A percentile compares a stretch with the other conserved stretches of the same genome.
Conservation (phyloP, 257 asterid species). For the Fraxinus americana region DNA sequence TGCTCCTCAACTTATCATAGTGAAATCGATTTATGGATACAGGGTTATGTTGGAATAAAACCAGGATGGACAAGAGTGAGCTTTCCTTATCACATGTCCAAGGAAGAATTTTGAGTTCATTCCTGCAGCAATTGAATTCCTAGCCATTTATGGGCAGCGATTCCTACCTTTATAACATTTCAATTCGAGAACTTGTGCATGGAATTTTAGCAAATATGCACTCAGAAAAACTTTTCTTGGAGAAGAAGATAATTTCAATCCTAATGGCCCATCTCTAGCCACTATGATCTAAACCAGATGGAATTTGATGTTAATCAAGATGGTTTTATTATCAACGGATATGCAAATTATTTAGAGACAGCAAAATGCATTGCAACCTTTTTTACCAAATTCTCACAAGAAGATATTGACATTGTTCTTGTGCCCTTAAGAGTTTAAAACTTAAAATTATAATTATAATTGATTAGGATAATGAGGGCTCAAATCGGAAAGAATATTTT, state of each 20-base stretch:
- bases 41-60: constrained; percentile 69
- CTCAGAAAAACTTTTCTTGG: constrained; percentile 9
- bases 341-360: constrained; percentile 45
- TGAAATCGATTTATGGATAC: background rate
- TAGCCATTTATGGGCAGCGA: constrained; percentile 62
- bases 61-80: constrained; percentile 83
- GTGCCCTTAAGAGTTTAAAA: constrained; percentile 44
- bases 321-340: constrained; percentile 20
- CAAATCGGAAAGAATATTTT: too few species aligned
- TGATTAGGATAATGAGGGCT: too few species aligned
- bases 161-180: constrained; percentile 52
- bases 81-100: constrained; percentile 70
- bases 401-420: constrained; percentile 43
- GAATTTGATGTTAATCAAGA: constrained; percentile 9
- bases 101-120: constrained; percentile 66
- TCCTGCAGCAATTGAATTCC: constrained; percentile 55
- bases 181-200: constrained; percentile 60
- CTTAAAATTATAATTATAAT: too few species aligned
- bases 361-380: constrained; percentile 47
- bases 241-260: constrained; percentile 1
- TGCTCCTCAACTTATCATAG: too few species aligned
- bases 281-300: constrained; percentile 21
- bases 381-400: constrained; percentile 61
- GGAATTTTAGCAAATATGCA: constrained; percentile 52
- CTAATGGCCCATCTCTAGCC: constrained; percentile 14